Conservation (phyloP, 2,329 filamentous ascomycete species). For the Curvularia eragrostidis region DNA sequence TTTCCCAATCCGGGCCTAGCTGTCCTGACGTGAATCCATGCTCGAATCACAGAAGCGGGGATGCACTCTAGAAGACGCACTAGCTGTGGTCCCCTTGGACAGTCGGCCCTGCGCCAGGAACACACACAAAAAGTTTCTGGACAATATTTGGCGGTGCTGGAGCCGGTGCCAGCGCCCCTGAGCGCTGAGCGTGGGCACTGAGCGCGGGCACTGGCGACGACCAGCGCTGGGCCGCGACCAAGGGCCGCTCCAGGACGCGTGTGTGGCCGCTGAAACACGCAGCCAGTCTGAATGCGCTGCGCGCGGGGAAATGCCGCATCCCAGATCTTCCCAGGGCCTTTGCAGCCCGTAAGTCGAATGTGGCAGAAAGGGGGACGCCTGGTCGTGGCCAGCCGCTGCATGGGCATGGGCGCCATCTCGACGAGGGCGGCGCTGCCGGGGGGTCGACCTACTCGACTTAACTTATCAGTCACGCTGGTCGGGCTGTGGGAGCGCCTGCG, state of each 20-base stretch:
- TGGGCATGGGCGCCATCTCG: conserved; percentile 21
- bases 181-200: too few relatives aligned
- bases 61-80: conserved; percentile 20
- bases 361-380: conserved; percentile 15
- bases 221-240: conserved; percentile 4
- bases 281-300: conserved; percentile 11
- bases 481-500: conserved; percentile 18
- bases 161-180: too few relatives aligned
- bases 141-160: too few relatives aligned
- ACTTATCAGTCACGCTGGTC: conserved; percentile 34
- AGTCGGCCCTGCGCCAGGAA: conserved; percentile 32
- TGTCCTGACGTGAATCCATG: conserved; percentile 19
- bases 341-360: conserved; percentile 12
- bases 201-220: background rate
- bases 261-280: conserved; percentile 23
- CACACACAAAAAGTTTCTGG: conserved; percentile 30
- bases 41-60: conserved; percentile 33
- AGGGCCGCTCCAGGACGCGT: conserved; percentile 10
- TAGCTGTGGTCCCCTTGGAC: conserved; percentile 22
- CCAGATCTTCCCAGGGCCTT: conserved; percentile 15
- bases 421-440: conserved; percentile 18
- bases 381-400: conserved; percentile 24
- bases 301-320: conserved; percentile 17
- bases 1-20: conserved; percentile 23
- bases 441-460: conserved; percentile 21